These are phyloP conservation scores for Stemphylium lycopersici DNA, from an alignment of 2,329 filamentous ascomycete genomes.

Conservation along the genomic window DNA sequence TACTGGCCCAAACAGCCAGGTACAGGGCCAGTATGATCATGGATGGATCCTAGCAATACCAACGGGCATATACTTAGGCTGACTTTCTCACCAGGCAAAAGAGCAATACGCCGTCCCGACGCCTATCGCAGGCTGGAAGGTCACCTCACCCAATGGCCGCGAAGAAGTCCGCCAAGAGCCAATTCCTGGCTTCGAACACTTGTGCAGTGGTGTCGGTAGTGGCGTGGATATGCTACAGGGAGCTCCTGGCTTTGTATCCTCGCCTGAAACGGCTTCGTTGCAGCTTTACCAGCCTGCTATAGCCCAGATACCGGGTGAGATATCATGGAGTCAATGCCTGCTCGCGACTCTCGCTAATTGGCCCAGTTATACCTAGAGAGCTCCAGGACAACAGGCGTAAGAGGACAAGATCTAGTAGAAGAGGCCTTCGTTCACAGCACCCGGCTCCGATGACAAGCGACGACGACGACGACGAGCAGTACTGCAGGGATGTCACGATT, in stretches of 20 bases:
- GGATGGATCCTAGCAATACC: not conserved
- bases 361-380: not conserved
- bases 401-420: conserved; percentile 19
- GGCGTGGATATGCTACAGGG: not conserved
- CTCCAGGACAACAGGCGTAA: conserved; percentile 17
- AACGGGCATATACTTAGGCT: not conserved
- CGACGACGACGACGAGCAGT: conserved; percentile 7
- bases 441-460: not conserved
- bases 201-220: conserved; percentile 22
- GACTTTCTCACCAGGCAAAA: conserved; percentile 1
- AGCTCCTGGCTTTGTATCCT: not conserved
- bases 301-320: conserved; percentile 15
- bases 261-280: not conserved
- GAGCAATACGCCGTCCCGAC: conserved; percentile 19
- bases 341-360: conserved; percentile 13
- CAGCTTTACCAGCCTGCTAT: not conserved
- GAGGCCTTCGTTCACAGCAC: not conserved
- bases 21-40: not conserved
- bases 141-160: conserved; percentile 28
- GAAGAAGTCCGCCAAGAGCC: conserved; percentile 28
- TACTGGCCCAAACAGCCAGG: conserved; percentile 10
- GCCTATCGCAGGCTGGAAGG: conserved; percentile 27
- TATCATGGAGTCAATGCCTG: not conserved
- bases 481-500: conserved; percentile 7
- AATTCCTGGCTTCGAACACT: conserved; percentile 34